A percentile compares a stretch with the other conserved stretches of the same genome.
Conservation (phyloP, 176 grass and related monocot species). For the Lolium multiflorum region DNA sequence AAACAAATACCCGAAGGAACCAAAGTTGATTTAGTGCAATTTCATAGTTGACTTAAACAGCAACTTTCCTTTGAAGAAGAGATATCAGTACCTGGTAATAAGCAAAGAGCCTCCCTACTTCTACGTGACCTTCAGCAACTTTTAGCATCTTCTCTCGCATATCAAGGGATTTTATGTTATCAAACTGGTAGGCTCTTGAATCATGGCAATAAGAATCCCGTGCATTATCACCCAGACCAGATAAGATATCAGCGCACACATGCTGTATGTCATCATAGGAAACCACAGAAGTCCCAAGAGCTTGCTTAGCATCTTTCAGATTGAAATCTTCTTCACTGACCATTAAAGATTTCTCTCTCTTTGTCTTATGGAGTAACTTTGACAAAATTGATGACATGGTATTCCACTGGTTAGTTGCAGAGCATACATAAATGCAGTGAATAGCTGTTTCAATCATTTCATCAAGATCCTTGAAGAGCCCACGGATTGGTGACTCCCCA, state of each 20-base stretch:
- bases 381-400: slow-evolving; percentile 89
- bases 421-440: slow-evolving; percentile 81
- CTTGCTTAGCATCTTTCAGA: slow-evolving; percentile 58
- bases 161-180: slow-evolving; percentile 52
- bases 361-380: slow-evolving; percentile 65
- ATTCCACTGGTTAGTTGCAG: slow-evolving; percentile 89
- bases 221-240: slow-evolving; percentile 38
- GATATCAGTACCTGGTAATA: slow-evolving; percentile 85
- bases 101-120: slow-evolving; percentile 89
- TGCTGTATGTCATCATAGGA: slow-evolving; percentile 53
- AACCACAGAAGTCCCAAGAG: slow-evolving; percentile 48
- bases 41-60: slow-evolving; percentile 10
- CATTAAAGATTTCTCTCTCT: slow-evolving; percentile 61
- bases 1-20: slow-evolving; percentile 38
- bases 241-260: slow-evolving; percentile 51
- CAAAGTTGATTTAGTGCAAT: slow-evolving; percentile 20
- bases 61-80: slow-evolving; percentile 32
- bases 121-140: slow-evolving; percentile 94
- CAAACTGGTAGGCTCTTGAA: slow-evolving; percentile 32
- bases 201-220: slow-evolving; percentile 41
- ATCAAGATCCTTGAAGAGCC: slow-evolving; percentile 72
- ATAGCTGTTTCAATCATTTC: slow-evolving; percentile 82
- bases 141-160: slow-evolving; percentile 71
- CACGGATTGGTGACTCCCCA: slow-evolving; percentile 76
- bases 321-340: slow-evolving; percentile 49